These are phyloP conservation scores for Fraxinus excelsior DNA, from an alignment of 257 asterid species.

Conservation along the genomic window DNA sequence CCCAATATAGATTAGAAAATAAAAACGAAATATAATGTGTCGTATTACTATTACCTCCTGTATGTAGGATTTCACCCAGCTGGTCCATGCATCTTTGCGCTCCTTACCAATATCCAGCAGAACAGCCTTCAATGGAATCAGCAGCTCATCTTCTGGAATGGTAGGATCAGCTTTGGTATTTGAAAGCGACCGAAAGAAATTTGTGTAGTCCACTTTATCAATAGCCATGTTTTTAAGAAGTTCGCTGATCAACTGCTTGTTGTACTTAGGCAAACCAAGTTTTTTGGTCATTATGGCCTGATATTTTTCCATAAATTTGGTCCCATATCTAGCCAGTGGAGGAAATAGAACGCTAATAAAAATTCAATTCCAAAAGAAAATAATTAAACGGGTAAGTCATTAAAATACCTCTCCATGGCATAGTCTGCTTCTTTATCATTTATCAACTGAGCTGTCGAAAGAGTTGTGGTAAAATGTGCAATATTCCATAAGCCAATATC, in stretches of 20 bases:
- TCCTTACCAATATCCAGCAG: slow-evolving; percentile 94
- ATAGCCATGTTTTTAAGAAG: slow-evolving; percentile 95
- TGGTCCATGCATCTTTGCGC: slow-evolving; percentile 92
- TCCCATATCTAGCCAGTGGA: slow-evolving; percentile 67
- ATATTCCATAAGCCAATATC: slow-evolving; percentile 97
- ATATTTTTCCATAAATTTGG: slow-evolving; percentile 90
- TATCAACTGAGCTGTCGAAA: slow-evolving; percentile 74
- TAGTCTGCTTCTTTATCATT: slow-evolving; percentile 77
- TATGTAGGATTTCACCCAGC: slow-evolving; percentile 80
- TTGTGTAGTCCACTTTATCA: slow-evolving; percentile 98
- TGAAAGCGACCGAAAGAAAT: slow-evolving; percentile 89
- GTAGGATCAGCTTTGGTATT: slow-evolving; percentile 75
- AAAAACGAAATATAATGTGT: not conserved
- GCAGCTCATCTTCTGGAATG: slow-evolving; percentile 61
- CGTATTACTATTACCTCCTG: slow-evolving; percentile 74
- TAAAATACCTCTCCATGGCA: slow-evolving; percentile 84
- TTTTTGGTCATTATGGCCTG: slow-evolving; percentile 93
- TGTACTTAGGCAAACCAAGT: slow-evolving; percentile 88
- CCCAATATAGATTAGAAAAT: not conserved
- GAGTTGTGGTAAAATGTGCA: slow-evolving; percentile 74
- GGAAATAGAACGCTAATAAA: slow-evolving; percentile 19
- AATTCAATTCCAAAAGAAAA: not conserved
- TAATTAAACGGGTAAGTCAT: not conserved
- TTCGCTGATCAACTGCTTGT: slow-evolving; percentile 79
- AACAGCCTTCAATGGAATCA: slow-evolving; percentile 85